A percentile compares a stretch with the other conserved stretches of the same genome.
phyloP scores from a whole-genome alignment of 257 asterid genomes.

The Scutellaria barbata region DNA sequence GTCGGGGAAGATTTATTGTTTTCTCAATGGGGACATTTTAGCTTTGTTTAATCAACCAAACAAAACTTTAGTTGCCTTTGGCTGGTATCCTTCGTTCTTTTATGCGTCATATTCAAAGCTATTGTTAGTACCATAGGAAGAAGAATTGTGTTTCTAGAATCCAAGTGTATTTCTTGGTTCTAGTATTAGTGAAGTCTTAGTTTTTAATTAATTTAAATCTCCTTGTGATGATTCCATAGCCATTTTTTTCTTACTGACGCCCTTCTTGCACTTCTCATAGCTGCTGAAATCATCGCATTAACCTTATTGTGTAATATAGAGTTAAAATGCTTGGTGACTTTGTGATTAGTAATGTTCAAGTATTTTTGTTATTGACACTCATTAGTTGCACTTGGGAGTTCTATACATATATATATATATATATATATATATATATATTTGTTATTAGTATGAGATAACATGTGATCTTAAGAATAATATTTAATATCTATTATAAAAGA shows the following conservation, averaged over 20 bases:
- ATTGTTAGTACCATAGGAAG: background rate
- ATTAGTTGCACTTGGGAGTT: slow-evolving; percentile 12
- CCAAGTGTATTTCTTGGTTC: slow-evolving; percentile 3
- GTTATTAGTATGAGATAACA: no score
- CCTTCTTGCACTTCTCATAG: background rate
- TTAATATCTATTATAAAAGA: no score
- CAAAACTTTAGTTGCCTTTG: background rate
- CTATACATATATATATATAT: no score
- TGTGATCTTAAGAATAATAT: no score
- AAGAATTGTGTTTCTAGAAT: background rate
- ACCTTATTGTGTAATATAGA: background rate
- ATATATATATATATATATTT: no score
- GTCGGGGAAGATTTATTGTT: background rate
- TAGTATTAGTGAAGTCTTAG: background rate
- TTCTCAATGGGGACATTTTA: background rate
- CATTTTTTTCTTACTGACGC: background rate
- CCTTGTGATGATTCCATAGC: background rate
- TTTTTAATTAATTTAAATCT: background rate
- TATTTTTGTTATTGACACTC: background rate
- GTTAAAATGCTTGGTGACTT: background rate
- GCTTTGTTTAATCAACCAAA: background rate
- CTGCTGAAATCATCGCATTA: background rate
- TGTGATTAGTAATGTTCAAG: background rate
- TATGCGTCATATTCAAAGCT: background rate
- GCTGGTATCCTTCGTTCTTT: background rate